Percentiles rank a stretch among this genome's conserved stretches.
These are phyloP conservation scores for Pleurotus ostreatus DNA, from an alignment of 768 basidiomycete genomes.

Conservation along the genomic window DNA sequence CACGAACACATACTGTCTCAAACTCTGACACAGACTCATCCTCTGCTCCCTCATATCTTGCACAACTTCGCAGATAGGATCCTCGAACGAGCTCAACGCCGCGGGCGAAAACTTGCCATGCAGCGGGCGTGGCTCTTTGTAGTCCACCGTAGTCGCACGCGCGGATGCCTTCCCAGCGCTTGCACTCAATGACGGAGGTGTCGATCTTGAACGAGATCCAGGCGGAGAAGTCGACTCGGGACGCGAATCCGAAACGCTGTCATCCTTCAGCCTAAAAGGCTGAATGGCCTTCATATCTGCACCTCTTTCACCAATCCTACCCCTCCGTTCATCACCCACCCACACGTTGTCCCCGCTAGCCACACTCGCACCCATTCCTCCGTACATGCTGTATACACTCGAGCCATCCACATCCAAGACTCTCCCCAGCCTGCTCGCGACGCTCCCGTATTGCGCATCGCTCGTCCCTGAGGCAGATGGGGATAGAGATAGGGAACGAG, in stretches of 20 bases:
- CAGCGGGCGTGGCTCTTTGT: constrained; percentile 58
- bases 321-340: neutral
- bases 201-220: constrained; percentile 9
- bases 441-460: constrained; percentile 18
- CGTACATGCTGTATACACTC: neutral
- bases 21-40: constrained; percentile 94
- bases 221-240: constrained; percentile 1
- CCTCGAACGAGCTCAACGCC: constrained; percentile 56
- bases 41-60: constrained; percentile 95
- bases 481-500: constrained; percentile 22
- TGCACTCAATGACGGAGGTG: neutral
- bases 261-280: neutral
- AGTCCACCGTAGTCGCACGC: constrained; percentile 40
- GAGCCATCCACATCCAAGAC: constrained; percentile 5
- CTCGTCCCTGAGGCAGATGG: constrained; percentile 6
- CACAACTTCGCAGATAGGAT: constrained; percentile 78
- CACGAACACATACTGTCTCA: constrained; percentile 92
- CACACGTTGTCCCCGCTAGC: neutral
- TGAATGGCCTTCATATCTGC: neutral
- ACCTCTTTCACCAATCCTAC: neutral
- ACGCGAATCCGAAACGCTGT: constrained; percentile 2
- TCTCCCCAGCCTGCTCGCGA: constrained; percentile 19
- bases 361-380: neutral
- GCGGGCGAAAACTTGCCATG: constrained; percentile 53
- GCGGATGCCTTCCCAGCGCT: neutral